A percentile compares a stretch with the other conserved stretches of the same genome.
These are phyloP conservation scores for Alternaria arbusti DNA, from an alignment of 2,329 filamentous ascomycete species.

Conservation along the genomic window DNA sequence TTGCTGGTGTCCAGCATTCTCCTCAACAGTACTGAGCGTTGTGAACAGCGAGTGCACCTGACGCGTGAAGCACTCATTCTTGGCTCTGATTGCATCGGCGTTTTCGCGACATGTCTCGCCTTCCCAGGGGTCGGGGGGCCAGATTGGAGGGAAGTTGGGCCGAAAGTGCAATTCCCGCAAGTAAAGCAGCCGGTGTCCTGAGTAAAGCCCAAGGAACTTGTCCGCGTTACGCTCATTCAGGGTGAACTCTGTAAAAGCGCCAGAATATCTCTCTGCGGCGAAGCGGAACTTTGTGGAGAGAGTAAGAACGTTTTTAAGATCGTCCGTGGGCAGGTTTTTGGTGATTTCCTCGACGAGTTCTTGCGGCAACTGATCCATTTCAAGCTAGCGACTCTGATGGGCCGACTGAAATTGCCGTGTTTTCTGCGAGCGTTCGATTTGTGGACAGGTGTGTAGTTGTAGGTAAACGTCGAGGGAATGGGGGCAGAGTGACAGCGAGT, in stretches of 20 bases:
- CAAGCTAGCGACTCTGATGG: not conserved
- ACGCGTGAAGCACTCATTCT: slow-evolving; percentile 17
- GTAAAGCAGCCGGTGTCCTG: slow-evolving; percentile 15
- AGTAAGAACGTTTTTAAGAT: slow-evolving; percentile 20
- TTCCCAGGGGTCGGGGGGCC: not conserved
- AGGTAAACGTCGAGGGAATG: not conserved
- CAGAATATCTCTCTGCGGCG: slow-evolving; percentile 19
- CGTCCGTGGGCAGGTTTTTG: slow-evolving; percentile 10
- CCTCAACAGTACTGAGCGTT: slow-evolving; percentile 13
- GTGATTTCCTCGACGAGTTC: slow-evolving; percentile 26
- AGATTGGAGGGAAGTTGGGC: not conserved
- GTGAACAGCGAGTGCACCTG: slow-evolving; percentile 14
- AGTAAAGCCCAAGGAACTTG: slow-evolving; percentile 14
- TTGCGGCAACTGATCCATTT: slow-evolving; percentile 16
- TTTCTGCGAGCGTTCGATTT: not conserved
- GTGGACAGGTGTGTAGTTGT: not conserved
- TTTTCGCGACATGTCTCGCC: not conserved
- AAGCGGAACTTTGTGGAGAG: slow-evolving; percentile 13
- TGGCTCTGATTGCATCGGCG: slow-evolving; percentile 8
- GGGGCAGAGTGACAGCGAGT: not conserved
- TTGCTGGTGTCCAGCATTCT: not conserved
- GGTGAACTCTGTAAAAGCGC: slow-evolving; percentile 8
- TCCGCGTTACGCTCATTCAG: slow-evolving; percentile 6
- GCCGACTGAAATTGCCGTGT: not conserved
- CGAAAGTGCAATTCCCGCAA: not conserved